Base-by-base conservation (phyloP, 495 filamentous ascomycete species). In the Daldinia vernicosa region DNA sequence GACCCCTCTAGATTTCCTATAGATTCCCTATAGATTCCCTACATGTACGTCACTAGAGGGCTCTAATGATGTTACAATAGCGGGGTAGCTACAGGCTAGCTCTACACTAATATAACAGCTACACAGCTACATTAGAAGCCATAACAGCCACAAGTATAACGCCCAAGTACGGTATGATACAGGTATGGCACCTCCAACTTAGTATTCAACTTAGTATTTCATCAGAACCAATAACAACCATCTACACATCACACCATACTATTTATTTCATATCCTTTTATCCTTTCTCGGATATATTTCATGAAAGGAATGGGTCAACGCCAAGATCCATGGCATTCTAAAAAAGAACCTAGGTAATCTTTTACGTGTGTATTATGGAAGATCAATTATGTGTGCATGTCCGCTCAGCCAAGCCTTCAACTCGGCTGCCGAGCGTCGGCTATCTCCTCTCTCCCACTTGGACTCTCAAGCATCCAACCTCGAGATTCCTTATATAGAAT, bases 241-340 rank as follows among this genome's bases (percentile, higher is more conserved):
- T 19, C 39, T 58, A n/a, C 43, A 22, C 43, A 47, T 61, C 32
- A 35, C 51, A 55, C 51, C 67, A 69, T 69, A n/a, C 15, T 24
- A 53, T 57, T n/a, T n/a, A n/a, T n/a, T n/a, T n/a, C n/a, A n/a
- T n/a, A n/a, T n/a, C n/a, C 67, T 37, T 22, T 60, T 67, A n/a
- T 61, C 32, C 37, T 57, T 52, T 52, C 43, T 60, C 22, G 56
- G 56, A 51, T 61, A 60, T 60, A 60, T 30, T 43, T 11, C 45
- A 60, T 57, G 12, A 40, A 66, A 58, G 57, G 30, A 50, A 58
- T 56, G 17, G 27, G 58, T 35, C 40, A 62, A 63, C 58, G 69
- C 69, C 59, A 71, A 67, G 69, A 60, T 67, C 27, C 35, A 62
- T 63, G 53, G 63, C 63, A 28, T 61, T 66, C 12, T 64, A 22